Conservation (phyloP, 805 yeast genomes). For the Pichia insulana region DNA sequence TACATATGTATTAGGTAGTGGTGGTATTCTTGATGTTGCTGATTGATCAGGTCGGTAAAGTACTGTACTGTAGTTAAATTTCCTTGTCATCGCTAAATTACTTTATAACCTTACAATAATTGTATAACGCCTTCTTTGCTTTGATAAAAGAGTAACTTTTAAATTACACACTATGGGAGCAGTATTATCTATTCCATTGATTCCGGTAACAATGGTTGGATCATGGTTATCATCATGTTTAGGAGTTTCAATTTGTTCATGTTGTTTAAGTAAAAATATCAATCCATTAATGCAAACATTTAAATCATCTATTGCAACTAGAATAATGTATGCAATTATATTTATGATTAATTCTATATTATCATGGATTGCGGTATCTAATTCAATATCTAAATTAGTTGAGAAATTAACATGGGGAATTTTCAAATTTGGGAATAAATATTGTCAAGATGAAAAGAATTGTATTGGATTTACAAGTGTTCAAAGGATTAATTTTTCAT, state of each 20-base stretch:
- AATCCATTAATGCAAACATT: conserved; percentile 39
- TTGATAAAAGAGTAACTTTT: too few relatives aligned
- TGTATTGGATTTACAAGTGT: conserved; percentile 89
- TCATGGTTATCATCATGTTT: conserved; percentile 61
- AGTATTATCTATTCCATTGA: conserved; percentile 60
- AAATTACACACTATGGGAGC: conserved; percentile 63
- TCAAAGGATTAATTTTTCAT: conserved; percentile 82
- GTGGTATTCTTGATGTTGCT: conserved; percentile 27
- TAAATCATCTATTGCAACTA: conserved; percentile 68
- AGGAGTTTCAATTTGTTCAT: conserved; percentile 75
- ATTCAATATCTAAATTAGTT: conserved; percentile 65
- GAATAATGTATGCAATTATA: conserved; percentile 76
- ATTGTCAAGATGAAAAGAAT: conserved; percentile 69
- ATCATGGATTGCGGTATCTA: conserved; percentile 89
- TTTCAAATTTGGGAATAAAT: conserved; percentile 42
- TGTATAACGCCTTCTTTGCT: too few relatives aligned
- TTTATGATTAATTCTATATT: conserved; percentile 69
- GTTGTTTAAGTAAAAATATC: conserved; percentile 33
- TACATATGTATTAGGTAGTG: conserved; percentile 58
- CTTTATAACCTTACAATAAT: too few relatives aligned
- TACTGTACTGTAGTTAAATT: neutral
- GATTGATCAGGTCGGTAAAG: conserved; percentile 12
- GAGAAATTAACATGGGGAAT: conserved; percentile 63
- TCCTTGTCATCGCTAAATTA: neutral
- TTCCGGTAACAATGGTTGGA: conserved; percentile 46